These are phyloP conservation scores for Epichloe elymi DNA, from an alignment of 2,329 filamentous ascomycete genomes.

Conservation along the genomic window DNA sequence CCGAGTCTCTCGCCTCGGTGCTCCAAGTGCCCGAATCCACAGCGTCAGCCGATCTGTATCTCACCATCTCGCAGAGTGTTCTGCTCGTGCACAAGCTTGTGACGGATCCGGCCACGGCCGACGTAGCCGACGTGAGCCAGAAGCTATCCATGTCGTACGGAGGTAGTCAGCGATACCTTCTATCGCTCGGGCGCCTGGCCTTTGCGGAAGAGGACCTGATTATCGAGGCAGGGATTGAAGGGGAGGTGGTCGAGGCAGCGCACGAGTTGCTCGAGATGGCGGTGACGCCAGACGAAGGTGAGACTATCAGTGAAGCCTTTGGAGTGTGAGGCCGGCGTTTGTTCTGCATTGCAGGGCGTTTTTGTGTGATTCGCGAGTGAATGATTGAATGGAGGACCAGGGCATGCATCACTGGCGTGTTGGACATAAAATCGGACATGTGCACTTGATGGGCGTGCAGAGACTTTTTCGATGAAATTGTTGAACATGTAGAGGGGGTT, in stretches of 20 bases:
- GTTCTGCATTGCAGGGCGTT: not conserved
- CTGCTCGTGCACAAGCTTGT: conserved; percentile 39
- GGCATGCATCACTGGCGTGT: no score
- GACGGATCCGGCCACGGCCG: conserved; percentile 32
- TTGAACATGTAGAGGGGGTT: no score
- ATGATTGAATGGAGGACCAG: no score
- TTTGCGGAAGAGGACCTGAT: conserved; percentile 70
- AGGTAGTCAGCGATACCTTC: conserved; percentile 68
- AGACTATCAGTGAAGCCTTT: conserved; percentile 30
- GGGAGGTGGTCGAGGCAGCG: conserved; percentile 68
- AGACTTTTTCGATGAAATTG: no score
- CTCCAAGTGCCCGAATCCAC: conserved; percentile 8
- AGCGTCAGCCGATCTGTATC: conserved; percentile 22
- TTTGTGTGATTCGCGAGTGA: not conserved
- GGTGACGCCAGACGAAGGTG: conserved; percentile 60
- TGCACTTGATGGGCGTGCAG: no score
- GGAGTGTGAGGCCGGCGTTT: conserved; percentile 14
- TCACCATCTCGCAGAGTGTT: conserved; percentile 35
- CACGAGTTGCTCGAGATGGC: conserved; percentile 69
- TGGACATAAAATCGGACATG: no score
- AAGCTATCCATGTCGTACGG: conserved; percentile 60
- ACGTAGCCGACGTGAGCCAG: conserved; percentile 46
- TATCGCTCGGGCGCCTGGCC: conserved; percentile 69
- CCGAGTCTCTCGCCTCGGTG: conserved; percentile 4
- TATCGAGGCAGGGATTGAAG: conserved; percentile 62